Evolutionary conservation across 352 stramenopile genomes (phyloP).

Genomic region (Phytophthora megakarya): DNA sequence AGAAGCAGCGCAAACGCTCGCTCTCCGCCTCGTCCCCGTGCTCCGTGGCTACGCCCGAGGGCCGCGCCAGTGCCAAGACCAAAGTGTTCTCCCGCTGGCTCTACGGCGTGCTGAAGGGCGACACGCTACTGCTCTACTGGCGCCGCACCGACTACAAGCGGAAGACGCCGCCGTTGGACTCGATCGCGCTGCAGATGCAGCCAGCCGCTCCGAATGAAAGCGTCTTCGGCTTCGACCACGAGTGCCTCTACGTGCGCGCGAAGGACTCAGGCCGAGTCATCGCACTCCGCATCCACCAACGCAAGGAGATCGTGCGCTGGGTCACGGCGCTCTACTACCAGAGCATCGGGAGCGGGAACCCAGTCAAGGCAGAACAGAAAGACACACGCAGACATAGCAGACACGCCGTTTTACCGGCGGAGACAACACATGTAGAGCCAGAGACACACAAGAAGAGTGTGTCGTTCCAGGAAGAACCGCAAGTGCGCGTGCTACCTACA

Average conservation of each 20-base stretch:
- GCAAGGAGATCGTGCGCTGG: constrained; percentile 68
- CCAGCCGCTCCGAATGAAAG: constrained; percentile 48
- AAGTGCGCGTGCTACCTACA: constrained; percentile 51
- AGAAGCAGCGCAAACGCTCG: constrained; percentile 41
- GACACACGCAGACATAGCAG: constrained; percentile 17
- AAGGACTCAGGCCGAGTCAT: constrained; percentile 47
- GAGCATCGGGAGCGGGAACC: constrained; percentile 34
- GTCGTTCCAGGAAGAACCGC: constrained; percentile 56
- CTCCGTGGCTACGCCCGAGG: constrained; percentile 30
- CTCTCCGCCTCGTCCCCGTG: constrained; percentile 29
- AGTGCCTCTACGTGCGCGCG: constrained; percentile 60
- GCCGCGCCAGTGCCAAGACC: constrained; percentile 35
- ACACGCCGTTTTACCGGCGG: constrained; percentile 10
- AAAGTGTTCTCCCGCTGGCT: constrained; percentile 64
- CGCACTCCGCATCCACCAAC: constrained; percentile 59
- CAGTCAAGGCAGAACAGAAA: not conserved
- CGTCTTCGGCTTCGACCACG: constrained; percentile 64
- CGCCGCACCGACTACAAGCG: constrained; percentile 65
- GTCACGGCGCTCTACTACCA: constrained; percentile 70
- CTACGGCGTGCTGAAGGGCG: constrained; percentile 52
- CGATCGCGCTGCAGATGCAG: constrained; percentile 49
- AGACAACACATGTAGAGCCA: not conserved
- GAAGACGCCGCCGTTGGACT: constrained; percentile 47
- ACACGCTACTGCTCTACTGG: constrained; percentile 57
- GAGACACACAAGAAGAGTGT: constrained; percentile 50